Base-by-base conservation (phyloP, 768 basidiomycete species). In the Phanerochaete carnosa region DNA sequence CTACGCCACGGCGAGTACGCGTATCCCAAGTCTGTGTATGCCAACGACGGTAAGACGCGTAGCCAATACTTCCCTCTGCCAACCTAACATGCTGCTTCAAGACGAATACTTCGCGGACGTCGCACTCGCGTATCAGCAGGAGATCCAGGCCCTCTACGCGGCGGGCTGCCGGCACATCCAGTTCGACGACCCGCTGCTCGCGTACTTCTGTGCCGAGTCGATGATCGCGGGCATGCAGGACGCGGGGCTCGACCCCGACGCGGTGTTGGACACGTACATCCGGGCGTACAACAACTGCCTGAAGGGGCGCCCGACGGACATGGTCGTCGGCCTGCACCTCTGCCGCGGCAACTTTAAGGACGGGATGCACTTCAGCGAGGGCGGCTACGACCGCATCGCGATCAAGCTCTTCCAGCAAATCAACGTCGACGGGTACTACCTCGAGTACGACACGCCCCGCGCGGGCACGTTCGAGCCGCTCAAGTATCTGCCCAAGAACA, bases 361-460 rank as follows among this genome's bases (percentile, higher is more conserved):
- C 58, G 74, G 84, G 15, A 61, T 78, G 8, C 79, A 86, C 66
- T 88, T 87, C 69, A 76, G 81, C 37, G 83, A 86, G 69, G 86
- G 86, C 52, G 78, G 82, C 3, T 87, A 87, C 66, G 78, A 73
- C 65, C 78, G 79, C 37, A 85, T 87, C 65, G 79, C 79, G 3
- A 69, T 68, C 49, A 84, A 82, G 67, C 71, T 87, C 13, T 87
- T 88, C 75, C 81, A 79, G 60, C 74, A 77, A 35, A 75, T 88
- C 57, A 80, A 85, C 62, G 84, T 85, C 39, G 85, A 87, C 65
- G 76, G 75, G 45, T 73, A 68, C 65, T 81, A 79, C 67, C 77
- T 88, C 39, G 85, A 87, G 71, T 87, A 85, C 68, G 86, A 88
- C 70, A 83, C 80, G n/a, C 80, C 80, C 62, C 83, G 85, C 51